Evolutionary conservation across 768 basidiomycete genomes (phyloP), one percentile per base, ranked within the genome.

Genomic region (Xerocomus spinulosus): DNA sequence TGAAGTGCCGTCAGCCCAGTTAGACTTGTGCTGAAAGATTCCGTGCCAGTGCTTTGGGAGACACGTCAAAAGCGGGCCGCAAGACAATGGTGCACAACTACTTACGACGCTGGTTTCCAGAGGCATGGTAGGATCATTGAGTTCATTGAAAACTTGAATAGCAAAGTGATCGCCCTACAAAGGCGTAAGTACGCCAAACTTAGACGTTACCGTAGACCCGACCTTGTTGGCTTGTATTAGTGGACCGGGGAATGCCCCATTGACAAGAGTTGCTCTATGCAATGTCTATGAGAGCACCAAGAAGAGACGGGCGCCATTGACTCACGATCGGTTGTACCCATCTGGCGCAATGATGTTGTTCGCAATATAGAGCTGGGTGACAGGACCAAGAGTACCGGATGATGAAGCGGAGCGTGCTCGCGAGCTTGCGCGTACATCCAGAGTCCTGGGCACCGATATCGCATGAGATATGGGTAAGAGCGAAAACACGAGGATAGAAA

Each of bases 111-210:
- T 76, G 3, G 81, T 82, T 8, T 67, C 66, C 45, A 71, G 64
- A 30, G 72, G 52, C 77, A 81, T 80, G 3, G 69, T 69, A 2
- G 49, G 38, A 47, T 81, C 74, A 4, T 66, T 72, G 29, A 81
- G 61, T 23, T 65, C 33, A 49, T 82, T 73, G 2, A 69, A 51
- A 18, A 81, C 71, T 42, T 73, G 71, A 28, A 82, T 46, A 29
- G 59, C 30, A 53, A 78, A 72, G 1, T 44, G 32, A 24, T 70
- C 65, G 3, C 65, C 68, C 74, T 78, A 30, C 7, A 26, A 17
- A 43, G 33, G 20, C 2, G 26, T 57, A 9, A 50, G 44, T 5
- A 26, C 13, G 5, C 26, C 26, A 10, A 28, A 28, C 10, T 10
- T 10, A 28, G 26, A 28, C 26, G 6, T 28, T 10, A 10, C 26